These are phyloP conservation scores for Cyclotella cryptica DNA, from an alignment of 108 stramenopile species.

Conservation along the genomic window DNA sequence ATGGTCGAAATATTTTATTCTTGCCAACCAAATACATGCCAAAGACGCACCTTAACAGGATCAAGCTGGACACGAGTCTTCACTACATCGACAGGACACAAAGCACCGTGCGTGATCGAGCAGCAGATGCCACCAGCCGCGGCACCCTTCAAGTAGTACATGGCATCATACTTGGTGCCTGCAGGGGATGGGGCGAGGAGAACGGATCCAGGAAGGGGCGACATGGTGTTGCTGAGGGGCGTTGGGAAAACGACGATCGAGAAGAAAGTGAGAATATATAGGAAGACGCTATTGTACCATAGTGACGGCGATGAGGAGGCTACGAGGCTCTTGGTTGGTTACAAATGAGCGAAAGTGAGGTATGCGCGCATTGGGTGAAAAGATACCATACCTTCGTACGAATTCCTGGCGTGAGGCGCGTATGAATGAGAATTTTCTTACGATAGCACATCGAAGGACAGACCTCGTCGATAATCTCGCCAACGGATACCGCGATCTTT, in stretches of 20 bases:
- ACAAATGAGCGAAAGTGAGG: too few relatives aligned
- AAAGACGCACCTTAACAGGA: slow-evolving; percentile 71
- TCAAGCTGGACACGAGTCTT: slow-evolving; percentile 98
- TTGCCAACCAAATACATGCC: not conserved
- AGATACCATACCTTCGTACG: not conserved
- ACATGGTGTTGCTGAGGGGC: slow-evolving; percentile 24
- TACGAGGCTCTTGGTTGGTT: too few relatives aligned
- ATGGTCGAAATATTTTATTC: slow-evolving; percentile 1
- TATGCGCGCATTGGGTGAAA: too few relatives aligned
- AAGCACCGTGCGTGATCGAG: slow-evolving; percentile 95
- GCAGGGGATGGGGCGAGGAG: slow-evolving; percentile 83
- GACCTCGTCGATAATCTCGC: not conserved
- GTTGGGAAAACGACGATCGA: not conserved
- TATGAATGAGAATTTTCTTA: not conserved
- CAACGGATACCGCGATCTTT: not conserved
- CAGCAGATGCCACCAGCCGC: slow-evolving; percentile 97
- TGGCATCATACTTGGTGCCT: slow-evolving; percentile 68
- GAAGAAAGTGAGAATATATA: not conserved
- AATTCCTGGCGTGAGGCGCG: not conserved
- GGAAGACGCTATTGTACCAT: not conserved
- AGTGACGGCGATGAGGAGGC: not conserved
- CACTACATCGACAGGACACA: slow-evolving; percentile 96
- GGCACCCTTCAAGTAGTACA: slow-evolving; percentile 90
- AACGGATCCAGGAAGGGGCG: slow-evolving; percentile 55
- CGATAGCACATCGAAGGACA: not conserved